Percentiles rank a stretch among this genome's conserved stretches.
These are phyloP conservation scores for Scheffersomyces quercinus DNA, from an alignment of 1,139 yeast genomes.

Conservation along the genomic window DNA sequence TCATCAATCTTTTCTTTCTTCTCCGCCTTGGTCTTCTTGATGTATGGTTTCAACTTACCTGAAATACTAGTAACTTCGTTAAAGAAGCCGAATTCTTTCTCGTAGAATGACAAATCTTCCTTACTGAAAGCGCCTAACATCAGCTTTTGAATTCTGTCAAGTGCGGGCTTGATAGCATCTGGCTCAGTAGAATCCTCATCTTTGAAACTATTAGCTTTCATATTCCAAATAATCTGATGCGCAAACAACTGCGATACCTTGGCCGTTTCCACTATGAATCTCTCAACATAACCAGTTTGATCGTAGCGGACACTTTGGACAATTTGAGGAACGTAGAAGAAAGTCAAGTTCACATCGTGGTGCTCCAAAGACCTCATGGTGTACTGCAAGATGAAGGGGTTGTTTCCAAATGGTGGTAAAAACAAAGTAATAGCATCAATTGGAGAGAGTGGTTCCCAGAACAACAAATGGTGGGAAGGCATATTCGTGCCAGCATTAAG, in stretches of 20 bases:
- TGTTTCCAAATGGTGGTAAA: conserved; percentile 69
- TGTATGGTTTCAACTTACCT: conserved; percentile 90
- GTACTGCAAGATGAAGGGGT: conserved; percentile 76
- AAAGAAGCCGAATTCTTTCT: conserved; percentile 85
- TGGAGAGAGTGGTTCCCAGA: conserved; percentile 81
- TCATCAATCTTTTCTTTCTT: conserved; percentile 95
- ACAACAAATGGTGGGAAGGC: conserved; percentile 52
- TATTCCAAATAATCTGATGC: conserved; percentile 98
- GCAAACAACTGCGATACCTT: conserved; percentile 89
- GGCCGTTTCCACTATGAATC: conserved; percentile 90
- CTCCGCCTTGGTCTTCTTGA: conserved; percentile 92
- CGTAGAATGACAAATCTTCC: conserved; percentile 67
- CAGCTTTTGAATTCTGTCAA: conserved; percentile 69
- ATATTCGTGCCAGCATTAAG: conserved; percentile 41
- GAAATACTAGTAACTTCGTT: conserved; percentile 90
- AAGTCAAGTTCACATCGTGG: conserved; percentile 85
- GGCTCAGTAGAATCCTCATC: conserved; percentile 85
- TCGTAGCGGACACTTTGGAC: conserved; percentile 91
- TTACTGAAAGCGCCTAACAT: conserved; percentile 65
- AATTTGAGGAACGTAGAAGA: conserved; percentile 97
- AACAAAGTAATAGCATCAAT: conserved; percentile 84
- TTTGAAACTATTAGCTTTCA: conserved; percentile 87
- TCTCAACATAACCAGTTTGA: conserved; percentile 77
- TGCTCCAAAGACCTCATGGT: conserved; percentile 88
- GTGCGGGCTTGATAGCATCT: conserved; percentile 78